phyloP scores from a whole-genome alignment of 2,329 filamentous ascomycete species.

The Elsinoe necatrix region DNA sequence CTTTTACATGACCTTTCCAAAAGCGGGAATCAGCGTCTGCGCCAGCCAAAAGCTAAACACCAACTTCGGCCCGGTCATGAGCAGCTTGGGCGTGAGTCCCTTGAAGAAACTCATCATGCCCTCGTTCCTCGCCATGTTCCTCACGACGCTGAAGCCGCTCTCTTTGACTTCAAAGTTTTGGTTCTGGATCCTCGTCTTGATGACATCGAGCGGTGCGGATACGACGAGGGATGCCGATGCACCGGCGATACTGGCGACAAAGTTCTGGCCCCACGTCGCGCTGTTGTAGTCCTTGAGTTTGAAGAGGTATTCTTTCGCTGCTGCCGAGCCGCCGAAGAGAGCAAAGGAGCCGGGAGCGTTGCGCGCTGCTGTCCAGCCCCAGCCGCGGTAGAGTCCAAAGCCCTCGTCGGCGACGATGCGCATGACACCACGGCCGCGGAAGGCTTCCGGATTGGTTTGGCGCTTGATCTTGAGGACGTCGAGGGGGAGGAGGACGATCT shows the following conservation, averaged over 20 bases:
- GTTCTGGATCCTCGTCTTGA: slow-evolving; percentile 98
- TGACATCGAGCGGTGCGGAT: slow-evolving; percentile 91
- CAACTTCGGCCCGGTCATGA: slow-evolving; percentile 98
- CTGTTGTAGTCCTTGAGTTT: slow-evolving; percentile 88
- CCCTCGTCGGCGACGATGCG: slow-evolving; percentile 89
- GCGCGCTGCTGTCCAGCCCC: slow-evolving; percentile 93
- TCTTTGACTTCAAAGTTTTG: slow-evolving; percentile 97
- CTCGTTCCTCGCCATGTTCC: slow-evolving; percentile 89
- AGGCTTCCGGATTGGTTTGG: slow-evolving; percentile 97
- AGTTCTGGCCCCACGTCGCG: slow-evolving; percentile 92
- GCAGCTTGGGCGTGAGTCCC: slow-evolving; percentile 88
- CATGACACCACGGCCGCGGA: slow-evolving; percentile 84
- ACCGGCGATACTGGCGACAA: slow-evolving; percentile 89
- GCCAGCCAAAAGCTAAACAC: slow-evolving; percentile 99
- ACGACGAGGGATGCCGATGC: slow-evolving; percentile 92
- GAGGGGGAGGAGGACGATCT: slow-evolving; percentile 88
- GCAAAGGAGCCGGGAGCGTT: slow-evolving; percentile 97
- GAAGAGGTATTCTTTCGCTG: slow-evolving; percentile 95
- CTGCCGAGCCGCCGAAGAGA: slow-evolving; percentile 95
- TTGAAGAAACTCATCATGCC: slow-evolving; percentile 89
- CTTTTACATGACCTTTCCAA: slow-evolving; percentile 57
- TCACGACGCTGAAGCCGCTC: slow-evolving; percentile 81
- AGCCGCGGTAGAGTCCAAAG: slow-evolving; percentile 89
- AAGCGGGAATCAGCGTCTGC: slow-evolving; percentile 92
- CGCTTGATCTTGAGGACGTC: slow-evolving; percentile 99